Evolutionary conservation across 2,329 filamentous ascomycete genomes (phyloP).

Genomic region (Fusarium gaditjirri): DNA sequence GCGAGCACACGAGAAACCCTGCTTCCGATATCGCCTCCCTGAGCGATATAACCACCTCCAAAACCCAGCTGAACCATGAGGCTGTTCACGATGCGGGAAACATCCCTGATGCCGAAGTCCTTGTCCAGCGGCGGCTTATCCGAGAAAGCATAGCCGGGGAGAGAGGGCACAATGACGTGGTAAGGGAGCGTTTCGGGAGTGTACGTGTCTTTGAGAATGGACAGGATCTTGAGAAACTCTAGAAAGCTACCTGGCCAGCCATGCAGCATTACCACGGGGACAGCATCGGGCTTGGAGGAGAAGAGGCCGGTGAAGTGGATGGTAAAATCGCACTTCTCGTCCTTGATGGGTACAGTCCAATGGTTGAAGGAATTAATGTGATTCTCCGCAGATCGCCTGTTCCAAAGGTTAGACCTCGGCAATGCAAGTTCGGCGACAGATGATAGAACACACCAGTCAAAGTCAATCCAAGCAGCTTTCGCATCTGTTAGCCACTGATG

Average conservation of each 20-base stretch:
- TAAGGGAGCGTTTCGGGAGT: conserved; percentile 5
- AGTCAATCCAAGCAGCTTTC: conserved; percentile 5
- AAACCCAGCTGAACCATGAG: conserved; percentile 12
- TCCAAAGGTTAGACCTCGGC: background rate
- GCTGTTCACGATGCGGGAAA: background rate
- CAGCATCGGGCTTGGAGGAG: background rate
- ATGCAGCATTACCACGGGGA: background rate
- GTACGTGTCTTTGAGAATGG: conserved; percentile 1
- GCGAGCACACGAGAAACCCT: background rate
- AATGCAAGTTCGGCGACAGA: accelerated
- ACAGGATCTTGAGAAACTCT: background rate
- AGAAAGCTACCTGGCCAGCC: conserved; percentile 17
- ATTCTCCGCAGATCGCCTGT: background rate
- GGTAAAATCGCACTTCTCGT: background rate
- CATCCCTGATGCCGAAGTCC: background rate
- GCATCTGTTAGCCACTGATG: conserved; percentile 2
- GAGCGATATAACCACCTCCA: background rate
- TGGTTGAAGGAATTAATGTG: conserved; percentile 3
- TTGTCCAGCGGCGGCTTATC: background rate
- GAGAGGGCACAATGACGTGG: background rate
- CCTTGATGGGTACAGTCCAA: background rate
- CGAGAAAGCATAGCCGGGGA: background rate
- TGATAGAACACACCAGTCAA: background rate
- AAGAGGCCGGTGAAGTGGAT: conserved; percentile 3
- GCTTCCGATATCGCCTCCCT: conserved; percentile 12